Evolutionary conservation across 2,329 filamentous ascomycete species (phyloP), one percentile per base, ranked within the genome.

Genomic region (Cadophora malorum): DNA sequence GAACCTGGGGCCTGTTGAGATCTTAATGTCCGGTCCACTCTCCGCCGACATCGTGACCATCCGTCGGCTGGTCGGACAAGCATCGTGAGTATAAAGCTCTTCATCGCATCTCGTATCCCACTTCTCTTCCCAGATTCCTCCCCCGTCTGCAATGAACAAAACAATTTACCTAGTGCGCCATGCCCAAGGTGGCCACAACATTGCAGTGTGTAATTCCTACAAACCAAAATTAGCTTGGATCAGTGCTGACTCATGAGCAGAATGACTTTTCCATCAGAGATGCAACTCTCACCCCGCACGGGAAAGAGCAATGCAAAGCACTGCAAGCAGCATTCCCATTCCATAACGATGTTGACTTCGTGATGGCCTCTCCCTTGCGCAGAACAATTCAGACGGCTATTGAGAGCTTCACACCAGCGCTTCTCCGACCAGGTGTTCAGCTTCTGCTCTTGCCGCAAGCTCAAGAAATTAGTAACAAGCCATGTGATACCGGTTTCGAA

Each of bases 161-260:
- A 70, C 56, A 14, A 65, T 71, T 10, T 71, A 71, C 38, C 59
- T 72, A 3, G 86, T 92, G 74, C 89, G 90, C 79, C 90, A 93
- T 78, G 91, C 89, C 10, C 83, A 92, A 80, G 93, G 92, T 80
- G 87, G 86, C 76, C 94, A 97, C 84, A 97, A 97, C 79, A 84
- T 94, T 75, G 83, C 76, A 69, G 75, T 82, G 38, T 91, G 93
- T 80, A 89, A 93, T 76, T 77, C 81, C 71, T 19, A 16, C 10
- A 16, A 16, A 82, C 96, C 53, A 88, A 78, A 28, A 2, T 10
- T 21, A 7, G 10, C 23, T 5, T 23, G 45, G 25, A 41, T 2
- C 19, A n/a, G 19, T 14, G 25, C 68, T 70, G 41, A 68, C 55
- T 23, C 25, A 21, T 58, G 47, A 19, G 4, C 60, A 71, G 70